A percentile compares a stretch with the other conserved stretches of the same genome.
Conservation (phyloP, 2,329 filamentous ascomycete species). For the Aspergillus ibericus region DNA sequence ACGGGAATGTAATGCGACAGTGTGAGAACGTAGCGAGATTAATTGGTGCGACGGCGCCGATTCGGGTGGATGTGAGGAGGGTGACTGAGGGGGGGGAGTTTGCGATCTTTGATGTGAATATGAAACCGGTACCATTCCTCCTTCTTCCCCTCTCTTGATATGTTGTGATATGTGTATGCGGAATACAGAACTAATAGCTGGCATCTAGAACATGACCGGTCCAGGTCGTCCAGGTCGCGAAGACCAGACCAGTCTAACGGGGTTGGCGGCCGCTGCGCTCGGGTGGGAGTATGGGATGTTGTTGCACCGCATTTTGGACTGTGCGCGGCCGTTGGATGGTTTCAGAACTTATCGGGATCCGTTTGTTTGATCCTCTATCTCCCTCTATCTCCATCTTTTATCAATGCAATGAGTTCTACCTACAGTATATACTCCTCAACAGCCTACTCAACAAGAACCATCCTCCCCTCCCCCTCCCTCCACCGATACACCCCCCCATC, state of each 20-base stretch:
- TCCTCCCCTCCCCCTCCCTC: constrained; percentile 50
- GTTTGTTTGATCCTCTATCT: neutral
- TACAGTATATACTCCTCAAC: too few species aligned
- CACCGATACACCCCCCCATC: constrained; percentile 67
- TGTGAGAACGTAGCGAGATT: neutral
- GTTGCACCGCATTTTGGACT: constrained; percentile 37
- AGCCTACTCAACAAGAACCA: constrained; percentile 19
- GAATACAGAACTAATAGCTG: neutral
- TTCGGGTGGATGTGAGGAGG: constrained; percentile 3
- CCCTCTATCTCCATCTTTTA: neutral
- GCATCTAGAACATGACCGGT: constrained; percentile 51
- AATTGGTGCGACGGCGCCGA: constrained; percentile 1
- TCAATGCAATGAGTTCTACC: neutral
- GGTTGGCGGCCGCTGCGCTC: constrained; percentile 43
- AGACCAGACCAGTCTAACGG: constrained; percentile 50
- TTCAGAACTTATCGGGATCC: constrained; percentile 15
- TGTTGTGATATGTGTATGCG: too few species aligned
- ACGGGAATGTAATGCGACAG: neutral
- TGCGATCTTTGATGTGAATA: constrained; percentile 8
- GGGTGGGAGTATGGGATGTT: constrained; percentile 47
- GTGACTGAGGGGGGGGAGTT: neutral
- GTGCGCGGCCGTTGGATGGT: constrained; percentile 7
- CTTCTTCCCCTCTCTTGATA: constrained; percentile 10
- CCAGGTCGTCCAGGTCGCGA: constrained; percentile 50
- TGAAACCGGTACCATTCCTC: constrained; percentile 14